phyloP scores from a whole-genome alignment of 176 grass and related monocot genomes.

The Panicum miliaceum region DNA sequence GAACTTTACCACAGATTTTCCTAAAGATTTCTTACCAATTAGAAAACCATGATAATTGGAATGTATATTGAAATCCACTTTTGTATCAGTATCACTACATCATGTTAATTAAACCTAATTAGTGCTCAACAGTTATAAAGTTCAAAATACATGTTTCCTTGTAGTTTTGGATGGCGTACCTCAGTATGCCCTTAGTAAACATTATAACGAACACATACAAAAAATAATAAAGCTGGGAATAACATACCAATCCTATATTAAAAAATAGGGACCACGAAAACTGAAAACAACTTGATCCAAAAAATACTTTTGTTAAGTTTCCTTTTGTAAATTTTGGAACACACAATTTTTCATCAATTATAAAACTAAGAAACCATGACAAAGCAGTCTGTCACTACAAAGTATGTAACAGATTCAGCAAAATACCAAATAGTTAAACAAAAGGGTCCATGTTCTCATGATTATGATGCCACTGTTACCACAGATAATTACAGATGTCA shows the following conservation, averaged over 20 bases:
- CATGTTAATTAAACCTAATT: background rate
- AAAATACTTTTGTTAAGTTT: background rate
- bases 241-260: background rate
- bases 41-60: background rate
- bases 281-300: conserved; percentile 3
- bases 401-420: background rate
- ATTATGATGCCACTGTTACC: background rate
- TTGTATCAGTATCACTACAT: background rate
- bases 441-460: background rate
- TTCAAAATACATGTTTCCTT: background rate
- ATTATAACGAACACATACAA: background rate
- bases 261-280: background rate
- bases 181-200: background rate
- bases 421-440: conserved; percentile 12
- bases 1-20: background rate
- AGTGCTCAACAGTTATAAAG: background rate
- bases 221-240: background rate
- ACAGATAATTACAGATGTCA: background rate
- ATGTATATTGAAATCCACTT: background rate
- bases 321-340: conserved; percentile 4
- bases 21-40: background rate
- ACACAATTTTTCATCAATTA: background rate
- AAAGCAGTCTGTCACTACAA: background rate
- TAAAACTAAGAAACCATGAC: background rate
- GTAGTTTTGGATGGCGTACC: background rate